Evolutionary conservation across 805 yeast genomes (phyloP).

Genomic region (Wickerhamomyces chaumierensis): DNA sequence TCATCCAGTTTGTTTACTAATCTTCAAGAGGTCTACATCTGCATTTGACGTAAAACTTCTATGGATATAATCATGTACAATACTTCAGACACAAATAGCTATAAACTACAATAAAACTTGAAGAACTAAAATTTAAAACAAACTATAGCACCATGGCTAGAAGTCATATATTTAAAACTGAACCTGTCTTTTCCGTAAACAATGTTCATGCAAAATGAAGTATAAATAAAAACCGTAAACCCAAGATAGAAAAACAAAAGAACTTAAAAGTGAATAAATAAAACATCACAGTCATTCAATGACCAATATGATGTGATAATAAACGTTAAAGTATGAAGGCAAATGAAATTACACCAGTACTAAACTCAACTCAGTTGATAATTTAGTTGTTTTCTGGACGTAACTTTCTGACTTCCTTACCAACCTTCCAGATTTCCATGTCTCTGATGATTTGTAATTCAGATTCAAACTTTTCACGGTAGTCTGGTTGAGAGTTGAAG

Average conservation of each 20-base stretch:
- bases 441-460: constrained; percentile 89
- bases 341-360: constrained; percentile 1
- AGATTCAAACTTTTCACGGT: constrained; percentile 90
- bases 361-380: constrained; percentile 1
- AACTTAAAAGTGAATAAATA: constrained; percentile 1
- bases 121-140: not conserved
- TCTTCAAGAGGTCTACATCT: no score
- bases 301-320: constrained; percentile 16
- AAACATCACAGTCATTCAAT: constrained; percentile 18
- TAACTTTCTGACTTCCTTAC: constrained; percentile 98
- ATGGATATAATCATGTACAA: no score
- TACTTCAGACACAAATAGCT: not conserved
- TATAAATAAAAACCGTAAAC: constrained; percentile 5
- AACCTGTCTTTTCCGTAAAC: constrained; percentile 31
- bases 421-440: constrained; percentile 99
- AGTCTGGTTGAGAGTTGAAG: constrained; percentile 96
- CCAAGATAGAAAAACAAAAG: constrained; percentile 9
- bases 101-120: no score
- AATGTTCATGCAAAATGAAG: constrained; percentile 22
- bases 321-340: constrained; percentile 6
- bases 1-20: no score
- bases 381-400: constrained; percentile 95
- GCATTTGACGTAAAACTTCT: no score
- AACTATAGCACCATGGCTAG: not conserved
- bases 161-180: constrained; percentile 8